These are phyloP conservation scores for Neofusicoccum parvum DNA, from an alignment of 2,329 filamentous ascomycete genomes.

Conservation along the genomic window DNA sequence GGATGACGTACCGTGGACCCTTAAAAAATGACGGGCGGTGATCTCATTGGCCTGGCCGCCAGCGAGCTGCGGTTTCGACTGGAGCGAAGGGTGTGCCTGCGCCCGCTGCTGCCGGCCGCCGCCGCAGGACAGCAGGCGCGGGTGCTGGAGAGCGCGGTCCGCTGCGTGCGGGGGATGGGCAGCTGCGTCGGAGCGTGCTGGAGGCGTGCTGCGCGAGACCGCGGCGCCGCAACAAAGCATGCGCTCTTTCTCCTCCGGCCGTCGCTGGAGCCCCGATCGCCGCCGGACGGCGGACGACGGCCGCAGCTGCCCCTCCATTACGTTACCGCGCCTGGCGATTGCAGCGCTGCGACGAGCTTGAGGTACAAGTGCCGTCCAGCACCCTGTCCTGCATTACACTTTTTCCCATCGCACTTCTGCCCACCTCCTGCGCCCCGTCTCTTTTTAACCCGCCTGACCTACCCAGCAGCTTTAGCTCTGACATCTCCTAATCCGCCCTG, in stretches of 20 bases:
- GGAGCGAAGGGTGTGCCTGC: slow-evolving; percentile 9
- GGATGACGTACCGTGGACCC: slow-evolving; percentile 16
- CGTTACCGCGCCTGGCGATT: slow-evolving; percentile 12
- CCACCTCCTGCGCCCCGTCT: not conserved
- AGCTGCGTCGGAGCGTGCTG: not conserved
- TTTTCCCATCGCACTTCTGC: not conserved
- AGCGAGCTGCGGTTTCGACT: not conserved
- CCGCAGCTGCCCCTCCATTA: slow-evolving; percentile 20
- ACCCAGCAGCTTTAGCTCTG: slow-evolving; percentile 5
- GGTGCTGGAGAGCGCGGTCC: not conserved
- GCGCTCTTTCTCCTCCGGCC: not conserved
- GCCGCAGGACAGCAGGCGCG: not conserved
- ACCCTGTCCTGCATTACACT: not conserved
- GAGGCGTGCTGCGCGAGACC: not conserved
- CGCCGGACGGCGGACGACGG: not conserved
- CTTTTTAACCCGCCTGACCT: not conserved
- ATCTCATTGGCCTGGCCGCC: not conserved
- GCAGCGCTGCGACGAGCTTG: not conserved
- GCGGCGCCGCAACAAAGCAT: slow-evolving; percentile 12
- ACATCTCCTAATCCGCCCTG: slow-evolving; percentile 1
- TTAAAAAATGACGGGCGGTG: slow-evolving; percentile 3
- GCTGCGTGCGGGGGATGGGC: slow-evolving; percentile 4
- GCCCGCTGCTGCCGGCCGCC: not conserved
- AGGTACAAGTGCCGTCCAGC: slow-evolving; percentile 1
- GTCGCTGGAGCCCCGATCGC: not conserved